Percentiles rank a stretch among this genome's conserved stretches.
Conservation (phyloP, 2,329 filamentous ascomycete genomes). For the Penicillium sclerotiorum region DNA sequence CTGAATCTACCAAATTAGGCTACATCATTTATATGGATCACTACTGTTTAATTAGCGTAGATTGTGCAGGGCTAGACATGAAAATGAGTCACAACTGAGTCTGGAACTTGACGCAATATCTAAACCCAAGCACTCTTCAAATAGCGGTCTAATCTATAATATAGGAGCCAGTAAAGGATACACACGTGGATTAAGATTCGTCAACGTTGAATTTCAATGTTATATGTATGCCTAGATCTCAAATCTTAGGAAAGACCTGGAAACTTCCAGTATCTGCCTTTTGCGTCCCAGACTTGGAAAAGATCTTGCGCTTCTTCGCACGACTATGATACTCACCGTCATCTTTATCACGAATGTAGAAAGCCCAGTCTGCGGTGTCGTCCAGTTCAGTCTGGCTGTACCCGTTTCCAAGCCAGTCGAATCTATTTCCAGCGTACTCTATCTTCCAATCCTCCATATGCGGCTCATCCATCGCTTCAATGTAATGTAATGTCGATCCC, state of each 20-base stretch:
- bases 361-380: not conserved
- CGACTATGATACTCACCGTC: not conserved
- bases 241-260: not conserved
- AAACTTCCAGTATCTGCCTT: not conserved
- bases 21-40: too few species aligned
- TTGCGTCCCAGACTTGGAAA: not conserved
- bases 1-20: too few species aligned
- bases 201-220: too few species aligned
- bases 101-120: too few species aligned
- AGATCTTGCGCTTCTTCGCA: not conserved
- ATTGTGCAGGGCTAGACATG: too few species aligned
- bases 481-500: conserved; percentile 27
- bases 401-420: conserved; percentile 25
- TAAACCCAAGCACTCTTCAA: too few species aligned
- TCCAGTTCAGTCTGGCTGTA: not conserved
- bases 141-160: too few species aligned
- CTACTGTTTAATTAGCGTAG: too few species aligned
- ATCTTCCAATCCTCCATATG: conserved; percentile 28
- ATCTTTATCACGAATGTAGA: not conserved
- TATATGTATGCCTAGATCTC: not conserved
- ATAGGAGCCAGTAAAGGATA: too few species aligned
- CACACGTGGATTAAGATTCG: too few species aligned
- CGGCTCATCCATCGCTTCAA: conserved; percentile 19
- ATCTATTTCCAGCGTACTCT: conserved; percentile 17
- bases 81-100: too few species aligned